Evolutionary conservation across 345 rosid species (phyloP).

Genomic region (Populus davidiana): DNA sequence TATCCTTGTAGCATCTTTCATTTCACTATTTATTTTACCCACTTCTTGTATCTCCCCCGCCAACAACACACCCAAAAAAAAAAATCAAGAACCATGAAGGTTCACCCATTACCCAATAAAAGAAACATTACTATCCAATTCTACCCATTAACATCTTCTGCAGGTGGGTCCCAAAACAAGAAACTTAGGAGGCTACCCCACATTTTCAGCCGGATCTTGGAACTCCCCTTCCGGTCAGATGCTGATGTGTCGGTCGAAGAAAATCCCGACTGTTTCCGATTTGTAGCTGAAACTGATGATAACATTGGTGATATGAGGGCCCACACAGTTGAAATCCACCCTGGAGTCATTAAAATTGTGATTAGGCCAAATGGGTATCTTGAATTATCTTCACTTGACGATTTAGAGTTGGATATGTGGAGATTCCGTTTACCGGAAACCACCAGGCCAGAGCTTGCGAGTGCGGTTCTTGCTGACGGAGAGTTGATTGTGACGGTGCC

Average conservation of each 20-base stretch:
- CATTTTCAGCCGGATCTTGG: conserved; percentile 80
- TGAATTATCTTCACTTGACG: conserved; percentile 53
- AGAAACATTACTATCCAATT: conserved; percentile 56
- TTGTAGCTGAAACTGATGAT: conserved; percentile 74
- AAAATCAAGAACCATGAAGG: conserved; percentile 56
- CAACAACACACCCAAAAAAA: neutral
- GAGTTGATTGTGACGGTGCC: conserved; percentile 90
- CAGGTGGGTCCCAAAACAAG: conserved; percentile 52
- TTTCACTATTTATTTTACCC: conserved; percentile 23
- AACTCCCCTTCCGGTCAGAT: conserved; percentile 87
- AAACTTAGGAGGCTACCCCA: conserved; percentile 91
- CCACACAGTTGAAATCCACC: conserved; percentile 75
- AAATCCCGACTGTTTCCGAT: conserved; percentile 65
- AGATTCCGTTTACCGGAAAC: conserved; percentile 83
- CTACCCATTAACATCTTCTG: conserved; percentile 19
- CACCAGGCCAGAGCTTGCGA: conserved; percentile 87
- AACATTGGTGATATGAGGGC: conserved; percentile 62
- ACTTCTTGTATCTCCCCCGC: conserved; percentile 16
- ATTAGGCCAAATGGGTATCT: conserved; percentile 64
- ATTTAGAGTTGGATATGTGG: conserved; percentile 91
- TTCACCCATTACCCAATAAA: conserved; percentile 66
- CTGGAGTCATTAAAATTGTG: conserved; percentile 84
- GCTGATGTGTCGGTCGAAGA: conserved; percentile 86
- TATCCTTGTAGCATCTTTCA: conserved; percentile 26
- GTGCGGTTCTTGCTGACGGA: conserved; percentile 65